Percentiles rank a stretch among this genome's conserved stretches.
phyloP scores from a whole-genome alignment of 75 land plant species.

The Pinus taeda region DNA sequence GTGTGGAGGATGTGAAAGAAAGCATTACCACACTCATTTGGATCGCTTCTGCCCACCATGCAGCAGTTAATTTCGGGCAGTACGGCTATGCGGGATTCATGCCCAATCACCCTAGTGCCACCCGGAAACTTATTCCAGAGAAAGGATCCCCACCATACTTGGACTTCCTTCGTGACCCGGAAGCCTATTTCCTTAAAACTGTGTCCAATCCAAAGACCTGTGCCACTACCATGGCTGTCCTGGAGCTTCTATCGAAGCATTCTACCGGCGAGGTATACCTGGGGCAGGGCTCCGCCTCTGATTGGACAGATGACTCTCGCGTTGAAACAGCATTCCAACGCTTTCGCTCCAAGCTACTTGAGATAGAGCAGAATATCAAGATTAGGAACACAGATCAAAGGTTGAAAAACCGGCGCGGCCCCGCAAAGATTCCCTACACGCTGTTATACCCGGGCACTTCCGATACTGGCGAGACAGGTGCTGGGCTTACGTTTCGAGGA shows the following conservation, averaged over 20 bases:
- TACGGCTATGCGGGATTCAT: slow-evolving; percentile 64
- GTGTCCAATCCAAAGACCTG: background rate
- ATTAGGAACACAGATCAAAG: background rate
- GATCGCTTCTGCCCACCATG: slow-evolving; percentile 35
- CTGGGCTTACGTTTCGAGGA: background rate
- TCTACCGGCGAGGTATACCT: slow-evolving; percentile 77
- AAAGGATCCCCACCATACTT: slow-evolving; percentile 48
- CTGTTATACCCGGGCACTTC: background rate
- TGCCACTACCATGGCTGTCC: background rate
- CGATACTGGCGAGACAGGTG: background rate
- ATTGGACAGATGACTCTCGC: slow-evolving; percentile 9
- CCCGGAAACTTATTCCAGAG: slow-evolving; percentile 65
- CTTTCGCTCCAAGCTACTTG: background rate
- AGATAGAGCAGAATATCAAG: background rate
- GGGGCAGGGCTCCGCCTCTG: slow-evolving; percentile 32
- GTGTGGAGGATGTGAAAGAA: slow-evolving; percentile 21
- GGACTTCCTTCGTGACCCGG: slow-evolving; percentile 53
- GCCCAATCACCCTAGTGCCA: slow-evolving; percentile 56
- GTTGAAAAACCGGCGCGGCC: background rate
- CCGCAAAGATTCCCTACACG: background rate
- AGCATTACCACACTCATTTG: slow-evolving; percentile 42
- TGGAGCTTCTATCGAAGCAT: slow-evolving; percentile 75
- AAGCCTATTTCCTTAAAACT: slow-evolving; percentile 13
- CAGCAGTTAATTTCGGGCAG: slow-evolving; percentile 62
- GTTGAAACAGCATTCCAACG: background rate